Conservation (phyloP, 495 filamentous ascomycete genomes). For the Podospora tetraspora region DNA sequence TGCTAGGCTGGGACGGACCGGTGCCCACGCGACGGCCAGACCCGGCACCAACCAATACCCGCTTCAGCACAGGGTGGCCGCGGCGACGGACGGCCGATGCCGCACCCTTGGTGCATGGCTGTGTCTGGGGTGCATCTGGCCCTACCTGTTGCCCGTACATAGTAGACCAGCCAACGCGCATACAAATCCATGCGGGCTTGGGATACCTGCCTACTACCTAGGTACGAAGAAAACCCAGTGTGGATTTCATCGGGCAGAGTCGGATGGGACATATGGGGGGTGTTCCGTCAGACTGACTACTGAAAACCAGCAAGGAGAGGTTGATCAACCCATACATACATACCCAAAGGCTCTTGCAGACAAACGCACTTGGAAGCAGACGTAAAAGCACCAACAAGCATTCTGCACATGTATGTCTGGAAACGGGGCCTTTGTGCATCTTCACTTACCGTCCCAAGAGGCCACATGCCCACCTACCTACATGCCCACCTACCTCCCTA, state of each 20-base stretch:
- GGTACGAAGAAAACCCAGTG: background rate
- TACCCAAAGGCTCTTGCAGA: too few species aligned
- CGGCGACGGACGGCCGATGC: background rate
- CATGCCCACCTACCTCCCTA: background rate
- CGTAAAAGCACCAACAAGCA: background rate
- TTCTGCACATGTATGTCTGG: background rate
- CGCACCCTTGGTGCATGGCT: background rate
- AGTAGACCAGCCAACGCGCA: background rate
- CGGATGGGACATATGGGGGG: too few species aligned
- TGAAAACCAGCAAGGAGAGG: too few species aligned
- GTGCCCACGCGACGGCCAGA: background rate
- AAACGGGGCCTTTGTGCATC: background rate
- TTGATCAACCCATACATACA: too few species aligned
- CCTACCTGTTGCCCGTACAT: background rate
- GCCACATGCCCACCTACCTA: background rate
- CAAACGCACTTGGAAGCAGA: too few species aligned
- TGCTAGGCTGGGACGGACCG: background rate
- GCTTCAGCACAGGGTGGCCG: background rate
- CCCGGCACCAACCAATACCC: background rate
- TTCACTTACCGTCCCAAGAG: background rate
- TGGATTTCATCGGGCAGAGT: too few species aligned
- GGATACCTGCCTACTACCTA: background rate
- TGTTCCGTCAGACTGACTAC: too few species aligned
- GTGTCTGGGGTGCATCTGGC: background rate
- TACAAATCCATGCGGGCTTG: background rate